A percentile compares a stretch with the other conserved stretches of the same genome.
phyloP scores from a whole-genome alignment of 1,284 basidiomycete species.

The Peniophora sp. region DNA sequence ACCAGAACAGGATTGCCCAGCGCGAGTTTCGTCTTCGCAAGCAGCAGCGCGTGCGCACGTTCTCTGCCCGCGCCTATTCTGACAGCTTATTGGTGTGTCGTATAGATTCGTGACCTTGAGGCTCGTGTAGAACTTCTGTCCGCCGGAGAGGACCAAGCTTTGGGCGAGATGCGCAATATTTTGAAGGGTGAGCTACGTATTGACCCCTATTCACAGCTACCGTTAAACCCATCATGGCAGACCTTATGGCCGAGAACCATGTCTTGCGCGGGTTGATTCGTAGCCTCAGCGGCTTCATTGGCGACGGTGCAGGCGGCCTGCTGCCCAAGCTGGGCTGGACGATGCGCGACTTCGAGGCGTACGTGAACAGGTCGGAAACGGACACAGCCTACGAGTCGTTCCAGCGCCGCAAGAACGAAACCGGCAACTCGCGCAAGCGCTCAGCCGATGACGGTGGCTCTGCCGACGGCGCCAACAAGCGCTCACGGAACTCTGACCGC shows the following conservation, averaged over 20 bases:
- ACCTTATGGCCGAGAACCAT: slow-evolving; percentile 85
- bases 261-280: slow-evolving; percentile 73
- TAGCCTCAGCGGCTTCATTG: slow-evolving; percentile 72
- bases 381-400: slow-evolving; percentile 89
- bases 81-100: slow-evolving; percentile 3
- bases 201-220: background rate
- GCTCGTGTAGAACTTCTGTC: slow-evolving; percentile 87
- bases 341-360: slow-evolving; percentile 67
- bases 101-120: slow-evolving; percentile 85
- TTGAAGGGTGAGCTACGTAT: slow-evolving; percentile 51
- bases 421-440: slow-evolving; percentile 23
- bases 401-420: slow-evolving; percentile 50
- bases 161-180: slow-evolving; percentile 75
- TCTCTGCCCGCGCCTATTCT: slow-evolving; percentile 3
- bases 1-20: slow-evolving; percentile 91
- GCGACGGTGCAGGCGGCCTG: slow-evolving; percentile 74
- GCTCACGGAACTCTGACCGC: slow-evolving; percentile 37
- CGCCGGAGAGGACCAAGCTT: slow-evolving; percentile 81
- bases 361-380: slow-evolving; percentile 78
- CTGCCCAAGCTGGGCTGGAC: slow-evolving; percentile 77
- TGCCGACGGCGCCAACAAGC: slow-evolving; percentile 38
- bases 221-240: slow-evolving; percentile 25
- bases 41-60: slow-evolving; percentile 60
- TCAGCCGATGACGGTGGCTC: slow-evolving; percentile 42
- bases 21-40: slow-evolving; percentile 87